phyloP scores from a whole-genome alignment of 2,329 filamentous ascomycete species.

The Calonectria multiphialidica region DNA sequence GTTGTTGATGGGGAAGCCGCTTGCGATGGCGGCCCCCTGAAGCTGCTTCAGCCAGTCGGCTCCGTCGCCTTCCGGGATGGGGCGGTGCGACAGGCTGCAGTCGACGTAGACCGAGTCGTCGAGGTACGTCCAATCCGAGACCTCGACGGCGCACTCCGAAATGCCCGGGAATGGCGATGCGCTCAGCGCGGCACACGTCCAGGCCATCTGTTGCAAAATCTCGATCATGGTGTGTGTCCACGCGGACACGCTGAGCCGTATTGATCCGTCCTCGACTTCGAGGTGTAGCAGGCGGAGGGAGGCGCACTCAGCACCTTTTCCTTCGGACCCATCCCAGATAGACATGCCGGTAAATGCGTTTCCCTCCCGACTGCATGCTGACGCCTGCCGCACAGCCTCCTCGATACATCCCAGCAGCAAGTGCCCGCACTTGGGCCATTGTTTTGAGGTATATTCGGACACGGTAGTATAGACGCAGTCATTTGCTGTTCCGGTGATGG shows the following conservation, averaged over 20 bases:
- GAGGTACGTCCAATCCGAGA: constrained; percentile 48
- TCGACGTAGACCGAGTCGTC: constrained; percentile 50
- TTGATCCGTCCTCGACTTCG: constrained; percentile 48
- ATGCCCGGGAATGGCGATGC: constrained; percentile 49
- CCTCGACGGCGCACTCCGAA: constrained; percentile 46
- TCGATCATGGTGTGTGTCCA: constrained; percentile 51
- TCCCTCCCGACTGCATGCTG: constrained; percentile 37
- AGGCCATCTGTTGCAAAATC: constrained; percentile 53
- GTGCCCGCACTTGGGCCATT: constrained; percentile 49
- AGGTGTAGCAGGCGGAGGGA: constrained; percentile 50
- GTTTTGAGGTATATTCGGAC: constrained; percentile 46
- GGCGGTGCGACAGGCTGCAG: constrained; percentile 48
- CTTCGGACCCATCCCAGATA: constrained; percentile 50
- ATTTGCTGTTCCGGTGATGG: constrained; percentile 50
- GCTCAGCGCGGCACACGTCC: constrained; percentile 51
- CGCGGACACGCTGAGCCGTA: constrained; percentile 49
- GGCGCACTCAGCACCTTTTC: constrained; percentile 40
- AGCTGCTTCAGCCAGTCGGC: constrained; percentile 45
- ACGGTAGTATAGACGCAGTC: constrained; percentile 49
- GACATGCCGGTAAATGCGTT: constrained; percentile 48
- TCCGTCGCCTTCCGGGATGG: constrained; percentile 43
- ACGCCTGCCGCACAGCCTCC: constrained; percentile 47
- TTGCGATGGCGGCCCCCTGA: constrained; percentile 48
- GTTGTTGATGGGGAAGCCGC: constrained; percentile 48
- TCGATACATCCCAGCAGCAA: constrained; percentile 47